Base-by-base conservation (phyloP, 148 eudicot species). In the Fagopyrum homotropicum region DNA sequence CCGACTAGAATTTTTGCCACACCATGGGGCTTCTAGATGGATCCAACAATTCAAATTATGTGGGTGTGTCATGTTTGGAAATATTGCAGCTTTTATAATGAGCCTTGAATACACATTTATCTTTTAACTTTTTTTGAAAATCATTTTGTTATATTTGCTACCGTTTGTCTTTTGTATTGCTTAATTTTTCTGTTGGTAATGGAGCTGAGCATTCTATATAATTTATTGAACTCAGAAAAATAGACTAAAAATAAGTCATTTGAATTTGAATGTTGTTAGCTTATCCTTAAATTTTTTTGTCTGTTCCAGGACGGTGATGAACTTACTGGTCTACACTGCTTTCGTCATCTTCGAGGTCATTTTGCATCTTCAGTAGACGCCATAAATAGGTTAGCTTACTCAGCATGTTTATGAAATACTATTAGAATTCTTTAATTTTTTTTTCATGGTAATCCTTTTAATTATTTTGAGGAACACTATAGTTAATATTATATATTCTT, bases 241-340 rank as follows among this genome's bases (percentile, higher is more conserved):
- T 15, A 6, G 43, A 15, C 71, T 66, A 35, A n/a, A 43, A 14
- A 14, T 35, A 5, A 12, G 0, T 43, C 17, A 14, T 1, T 63
- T 11, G 40, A 29, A 63, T 63, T 45, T 63, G 45, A 30, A 14
- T 66, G 71, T 66, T 66, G 71, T 12, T 66, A 43, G 64, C 17
- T 35, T 14, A 30, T 66, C 30, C 30, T 17, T n/a, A 14, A 45
- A 14, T 50, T 59, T 22, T 63, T 69, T 17, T 64, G 10, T 26
- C 35, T 73, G 61, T 57, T 82, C 74, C 52, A 96, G 99, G 92
- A 88, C 69, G 97, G 94, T 45, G 93, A 90, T 68, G 98, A 96
- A 83, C 82, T 96, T 85, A 85, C 96, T 48, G 99, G 99, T 77
- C 80, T 96, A 75, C 98, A 96, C 78, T 96, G 99, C 83, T 96